Evolutionary conservation across 2,329 filamentous ascomycete species (phyloP), one percentile per base, ranked within the genome.

Genomic region (Hortaea sp.): DNA sequence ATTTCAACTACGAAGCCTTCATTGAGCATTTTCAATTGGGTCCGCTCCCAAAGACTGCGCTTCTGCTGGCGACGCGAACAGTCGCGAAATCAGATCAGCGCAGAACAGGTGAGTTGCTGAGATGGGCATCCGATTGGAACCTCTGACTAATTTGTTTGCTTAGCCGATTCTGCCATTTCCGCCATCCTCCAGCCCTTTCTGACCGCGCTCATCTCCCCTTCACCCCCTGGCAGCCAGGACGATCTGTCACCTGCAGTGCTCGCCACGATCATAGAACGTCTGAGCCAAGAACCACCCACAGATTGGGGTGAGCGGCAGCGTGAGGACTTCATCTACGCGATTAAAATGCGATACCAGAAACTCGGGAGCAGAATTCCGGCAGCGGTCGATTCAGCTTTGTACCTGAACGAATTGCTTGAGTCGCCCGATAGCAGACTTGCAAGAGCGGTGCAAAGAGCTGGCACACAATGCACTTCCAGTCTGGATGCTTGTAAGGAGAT

Each of bases 1-100:
- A 97, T 63, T 95, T 98, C 59, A 90, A 98, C 63, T 77, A 98
- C n/a, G 85, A 86, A 2, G 86, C 85, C 1, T 97, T 98, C 63
- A 82, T 97, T 75, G 85, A 94, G 53, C 89, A 97, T 66, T 98
- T 98, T 73, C 88, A 89, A 63, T 76, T 95, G 45, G 89, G 95
- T 68, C 81, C 88, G 7, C 67, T 95, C 41, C 81, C 88, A 60
- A 94, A 94, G 73, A 86, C 87, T 37, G 78, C 94, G 51, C 75
- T 98, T 53, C 87, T 88, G 42, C 73, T 95, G 47, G 88, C 90
- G 4, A 95, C 95, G 67, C 94, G 90, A 66, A 78, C 82, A 51
- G 82, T 82, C n/a, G 78, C 78, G 37, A 88, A 86, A 57, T 70
- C 81, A 48, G 89, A 95, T 63, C 70, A 98, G 44, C 86, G 88